These are phyloP conservation scores for Trichoderma reesei DNA, from an alignment of 495 filamentous ascomycete genomes.

Conservation along the genomic window DNA sequence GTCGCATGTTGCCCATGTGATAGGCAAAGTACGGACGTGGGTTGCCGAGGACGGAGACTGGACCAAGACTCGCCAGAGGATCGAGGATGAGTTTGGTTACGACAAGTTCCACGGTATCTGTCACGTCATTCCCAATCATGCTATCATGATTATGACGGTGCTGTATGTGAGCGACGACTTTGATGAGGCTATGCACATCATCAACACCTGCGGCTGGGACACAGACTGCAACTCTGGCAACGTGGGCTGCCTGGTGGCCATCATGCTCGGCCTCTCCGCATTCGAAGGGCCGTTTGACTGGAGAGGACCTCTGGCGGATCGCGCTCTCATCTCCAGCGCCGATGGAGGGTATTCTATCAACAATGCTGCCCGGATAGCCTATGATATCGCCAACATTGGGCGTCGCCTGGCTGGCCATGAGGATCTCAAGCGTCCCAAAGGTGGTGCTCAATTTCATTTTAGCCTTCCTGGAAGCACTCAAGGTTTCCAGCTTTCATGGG, in stretches of 20 bases:
- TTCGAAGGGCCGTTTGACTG: constrained; percentile 21
- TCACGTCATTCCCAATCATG: constrained; percentile 26
- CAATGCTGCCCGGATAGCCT: constrained; percentile 23
- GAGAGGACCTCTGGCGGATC: constrained; percentile 22
- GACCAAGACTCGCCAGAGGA: constrained; percentile 19
- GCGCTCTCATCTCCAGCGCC: constrained; percentile 24
- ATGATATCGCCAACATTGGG: constrained; percentile 20
- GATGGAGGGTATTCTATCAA: constrained; percentile 28
- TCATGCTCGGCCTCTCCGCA: constrained; percentile 22
- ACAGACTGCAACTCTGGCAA: constrained; percentile 28
- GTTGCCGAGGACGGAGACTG: constrained; percentile 18
- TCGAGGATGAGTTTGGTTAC: constrained; percentile 24
- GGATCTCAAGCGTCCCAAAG: constrained; percentile 17
- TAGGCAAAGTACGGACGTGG: constrained; percentile 20
- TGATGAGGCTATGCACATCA: constrained; percentile 25
- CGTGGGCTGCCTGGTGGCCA: constrained; percentile 21
- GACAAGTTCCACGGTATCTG: constrained; percentile 23
- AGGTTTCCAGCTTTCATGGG: constrained; percentile 16
- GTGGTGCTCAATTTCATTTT: constrained; percentile 26
- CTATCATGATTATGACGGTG: constrained; percentile 24
- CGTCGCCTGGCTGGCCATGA: constrained; percentile 13
- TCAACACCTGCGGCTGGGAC: constrained; percentile 27
- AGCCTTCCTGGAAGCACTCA: constrained; percentile 24
- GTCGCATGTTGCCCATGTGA: constrained; percentile 16
- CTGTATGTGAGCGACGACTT: constrained; percentile 21